A percentile compares a stretch with the other conserved stretches of the same genome.
Conservation (phyloP, 495 filamentous ascomycete genomes). For the Penicillium coprophilum region DNA sequence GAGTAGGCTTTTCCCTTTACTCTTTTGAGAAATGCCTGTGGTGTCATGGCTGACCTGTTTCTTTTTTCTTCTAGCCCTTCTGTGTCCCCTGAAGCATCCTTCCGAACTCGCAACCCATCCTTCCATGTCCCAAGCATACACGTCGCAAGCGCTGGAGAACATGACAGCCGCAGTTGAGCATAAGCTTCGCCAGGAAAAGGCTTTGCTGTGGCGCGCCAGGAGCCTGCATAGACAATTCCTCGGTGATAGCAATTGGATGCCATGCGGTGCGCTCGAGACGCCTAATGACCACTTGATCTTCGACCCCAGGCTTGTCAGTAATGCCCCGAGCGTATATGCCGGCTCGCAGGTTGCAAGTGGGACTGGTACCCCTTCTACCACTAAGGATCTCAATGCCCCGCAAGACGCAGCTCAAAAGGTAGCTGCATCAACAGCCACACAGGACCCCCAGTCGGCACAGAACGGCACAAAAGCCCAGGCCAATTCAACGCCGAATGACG, state of each 20-base stretch:
- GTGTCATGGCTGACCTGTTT: constrained; percentile 3
- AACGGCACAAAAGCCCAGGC: constrained; percentile 9
- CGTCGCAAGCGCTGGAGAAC: constrained; percentile 73
- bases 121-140: constrained; percentile 78
- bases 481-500: constrained; percentile 30
- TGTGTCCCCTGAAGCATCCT: constrained; percentile 82
- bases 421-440: constrained; percentile 6
- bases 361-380: constrained; percentile 7
- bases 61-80: constrained; percentile 59
- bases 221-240: constrained; percentile 73
- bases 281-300: constrained; percentile 43
- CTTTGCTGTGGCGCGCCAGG: constrained; percentile 71
- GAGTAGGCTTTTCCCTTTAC: constrained; percentile 53
- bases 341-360: constrained; percentile 22
- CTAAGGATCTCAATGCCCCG: constrained; percentile 8
- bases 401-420: constrained; percentile 15
- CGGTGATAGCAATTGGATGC: constrained; percentile 78
- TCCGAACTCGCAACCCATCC: constrained; percentile 84
- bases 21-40: background rate
- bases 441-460: constrained; percentile 12
- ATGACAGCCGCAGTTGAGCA: constrained; percentile 66
- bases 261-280: constrained; percentile 56
- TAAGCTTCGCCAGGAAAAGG: constrained; percentile 76
- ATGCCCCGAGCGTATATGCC: constrained; percentile 19
- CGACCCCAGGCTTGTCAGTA: constrained; percentile 29